phyloP scores from a whole-genome alignment of 371 early-diverging fungal genomes.

The Circinella minor region DNA sequence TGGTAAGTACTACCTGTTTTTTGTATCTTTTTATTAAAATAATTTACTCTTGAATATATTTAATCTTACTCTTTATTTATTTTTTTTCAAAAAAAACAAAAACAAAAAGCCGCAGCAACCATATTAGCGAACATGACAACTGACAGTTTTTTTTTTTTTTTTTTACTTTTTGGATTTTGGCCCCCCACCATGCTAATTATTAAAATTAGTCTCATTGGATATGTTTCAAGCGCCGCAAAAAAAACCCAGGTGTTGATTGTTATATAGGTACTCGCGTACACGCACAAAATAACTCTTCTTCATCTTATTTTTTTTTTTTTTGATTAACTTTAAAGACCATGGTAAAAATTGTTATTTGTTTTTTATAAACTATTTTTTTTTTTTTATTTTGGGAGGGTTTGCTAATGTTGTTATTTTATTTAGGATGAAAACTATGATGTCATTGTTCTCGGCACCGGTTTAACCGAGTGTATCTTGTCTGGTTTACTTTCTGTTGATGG shows the following conservation, averaged over 20 bases:
- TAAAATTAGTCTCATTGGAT: background rate
- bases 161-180: too few species aligned
- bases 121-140: too few species aligned
- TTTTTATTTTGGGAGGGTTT: background rate
- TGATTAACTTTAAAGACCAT: background rate
- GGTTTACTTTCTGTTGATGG: conserved; percentile 97
- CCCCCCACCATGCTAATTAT: background rate
- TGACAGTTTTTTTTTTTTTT: too few species aligned
- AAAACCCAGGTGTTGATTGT: too few species aligned
- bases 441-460: conserved; percentile 98
- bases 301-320: background rate
- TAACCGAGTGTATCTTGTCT: conserved; percentile 99
- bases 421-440: conserved; percentile 94
- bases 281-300: background rate
- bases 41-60: too few species aligned
- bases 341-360: background rate
- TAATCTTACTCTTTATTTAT: too few species aligned
- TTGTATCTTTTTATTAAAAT: too few species aligned
- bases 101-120: too few species aligned
- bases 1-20: too few species aligned
- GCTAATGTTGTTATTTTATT: background rate
- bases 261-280: background rate
- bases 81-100: too few species aligned
- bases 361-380: too few species aligned
- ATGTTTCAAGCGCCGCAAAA: background rate